phyloP scores from a whole-genome alignment of 2,329 filamentous ascomycete genomes.

The Neoascochyta sp. region DNA sequence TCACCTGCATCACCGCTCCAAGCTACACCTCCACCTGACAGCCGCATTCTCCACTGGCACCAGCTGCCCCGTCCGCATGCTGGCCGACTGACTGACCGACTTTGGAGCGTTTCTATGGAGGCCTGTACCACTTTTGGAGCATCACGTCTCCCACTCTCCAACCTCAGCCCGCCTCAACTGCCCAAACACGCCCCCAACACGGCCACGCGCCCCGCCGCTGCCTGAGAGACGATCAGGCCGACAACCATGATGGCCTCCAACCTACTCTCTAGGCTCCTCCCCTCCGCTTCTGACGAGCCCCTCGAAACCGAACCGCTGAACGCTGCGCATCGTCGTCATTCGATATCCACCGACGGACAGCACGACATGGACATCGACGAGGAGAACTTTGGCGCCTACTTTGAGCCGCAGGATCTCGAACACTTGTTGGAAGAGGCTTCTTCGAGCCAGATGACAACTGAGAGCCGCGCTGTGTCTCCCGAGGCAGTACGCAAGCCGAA shows the following conservation, averaged over 20 bases:
- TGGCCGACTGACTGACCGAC: constrained; percentile 14
- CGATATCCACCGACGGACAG: constrained; percentile 38
- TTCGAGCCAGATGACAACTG: constrained; percentile 47
- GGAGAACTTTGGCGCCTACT: constrained; percentile 49
- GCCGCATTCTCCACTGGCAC: constrained; percentile 12
- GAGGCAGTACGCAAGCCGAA: constrained; percentile 25
- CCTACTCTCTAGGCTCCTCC: constrained; percentile 51
- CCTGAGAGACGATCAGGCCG: constrained; percentile 14
- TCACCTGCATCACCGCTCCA: constrained; percentile 21
- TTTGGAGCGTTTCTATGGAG: too few species aligned
- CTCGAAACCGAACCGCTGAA: constrained; percentile 42
- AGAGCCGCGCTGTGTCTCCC: constrained; percentile 39
- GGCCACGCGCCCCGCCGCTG: constrained; percentile 26
- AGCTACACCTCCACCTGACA: constrained; percentile 17
- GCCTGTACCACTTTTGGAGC: too few species aligned
- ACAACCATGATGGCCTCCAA: constrained; percentile 51
- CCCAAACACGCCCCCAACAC: constrained; percentile 12
- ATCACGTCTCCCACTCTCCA: too few species aligned
- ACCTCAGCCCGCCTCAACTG: too few species aligned
- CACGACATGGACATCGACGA: constrained; percentile 50
- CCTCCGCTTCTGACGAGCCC: constrained; percentile 46
- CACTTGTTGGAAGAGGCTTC: constrained; percentile 52
- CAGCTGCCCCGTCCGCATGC: constrained; percentile 18
- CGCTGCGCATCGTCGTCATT: constrained; percentile 17
- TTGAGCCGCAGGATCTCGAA: constrained; percentile 56